Base-by-base conservation (phyloP, 768 basidiomycete genomes). In the Polyporus arcularius region DNA sequence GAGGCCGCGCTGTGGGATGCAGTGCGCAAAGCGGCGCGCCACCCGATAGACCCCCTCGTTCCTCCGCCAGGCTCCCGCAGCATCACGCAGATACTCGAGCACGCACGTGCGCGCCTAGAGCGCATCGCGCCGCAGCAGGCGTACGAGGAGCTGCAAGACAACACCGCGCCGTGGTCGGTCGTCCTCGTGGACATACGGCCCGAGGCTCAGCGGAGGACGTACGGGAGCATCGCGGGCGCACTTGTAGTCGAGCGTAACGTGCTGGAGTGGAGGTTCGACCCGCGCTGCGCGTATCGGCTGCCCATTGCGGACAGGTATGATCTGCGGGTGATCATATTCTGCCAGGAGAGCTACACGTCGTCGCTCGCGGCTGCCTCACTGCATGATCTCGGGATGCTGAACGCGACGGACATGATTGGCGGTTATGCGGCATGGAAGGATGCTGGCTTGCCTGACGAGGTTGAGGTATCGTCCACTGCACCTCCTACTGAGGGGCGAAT, bases 261-360 rank as follows among this genome's bases (percentile, higher is more conserved):
- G 5, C 79, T 93, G 55, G 91, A 93, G 71, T 91, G 89, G 89
- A 81, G 84, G 26, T 86, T 93, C 64, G 90, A 93, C 72, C 91
- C 90, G 4, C 79, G 88, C 57, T 79, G 75, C 64, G 49, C 53
- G 28, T 76, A 81, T 12, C 78, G 86, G 38, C 73, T 92, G 55
- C 74, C 82, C 1, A 85, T 92, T 63, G 90, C 84, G 26, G 86
- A 90, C 73, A 76, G 89, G 56, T 92, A 89, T 65, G 91, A 92
- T 74, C 68, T 92, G 41, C 74, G 88, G 48, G 79, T 90, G 32
- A 89, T 93, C 62, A 73, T 93, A 10, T 85, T 92, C 65, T 89
- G 88, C 71, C 84, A 88, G 69, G 89, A 90, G 52, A 89, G 91
- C 2, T 82, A 85, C 68, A 80, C 88, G 15, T 87, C 85, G 46